A percentile compares a stretch with the other conserved stretches of the same genome.
phyloP scores from a whole-genome alignment of 2,329 filamentous ascomycete genomes.

The Xylariaceae sp. region DNA sequence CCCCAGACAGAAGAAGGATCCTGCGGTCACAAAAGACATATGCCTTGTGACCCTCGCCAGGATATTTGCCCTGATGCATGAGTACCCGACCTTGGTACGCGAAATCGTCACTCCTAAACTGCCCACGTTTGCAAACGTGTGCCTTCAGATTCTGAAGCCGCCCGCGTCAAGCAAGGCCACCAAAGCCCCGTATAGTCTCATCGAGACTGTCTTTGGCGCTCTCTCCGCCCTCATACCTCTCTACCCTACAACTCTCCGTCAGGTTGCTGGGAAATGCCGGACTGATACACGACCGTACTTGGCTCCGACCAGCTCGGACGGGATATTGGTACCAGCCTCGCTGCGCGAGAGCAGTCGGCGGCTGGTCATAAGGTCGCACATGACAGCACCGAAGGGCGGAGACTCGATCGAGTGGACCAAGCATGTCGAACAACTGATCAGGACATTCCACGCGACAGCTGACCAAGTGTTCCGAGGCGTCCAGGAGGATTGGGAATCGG shows the following conservation, averaged over 20 bases:
- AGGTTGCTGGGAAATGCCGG: conserved; percentile 62
- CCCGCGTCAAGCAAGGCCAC: conserved; percentile 29
- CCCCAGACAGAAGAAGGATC: conserved; percentile 61
- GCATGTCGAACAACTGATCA: conserved; percentile 53
- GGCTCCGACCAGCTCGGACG: conserved; percentile 53
- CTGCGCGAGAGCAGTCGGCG: conserved; percentile 53
- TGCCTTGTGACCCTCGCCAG: conserved; percentile 69
- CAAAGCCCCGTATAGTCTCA: conserved; percentile 39
- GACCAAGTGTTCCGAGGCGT: conserved; percentile 74
- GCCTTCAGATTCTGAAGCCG: conserved; percentile 56
- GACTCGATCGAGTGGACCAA: conserved; percentile 72
- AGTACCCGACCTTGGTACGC: conserved; percentile 73
- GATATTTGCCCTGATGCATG: conserved; percentile 76
- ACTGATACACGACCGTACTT: conserved; percentile 52
- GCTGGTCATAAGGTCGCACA: conserved; percentile 64
- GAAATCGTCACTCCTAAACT: conserved; percentile 83
- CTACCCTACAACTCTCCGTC: conserved; percentile 77
- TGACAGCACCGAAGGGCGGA: conserved; percentile 73
- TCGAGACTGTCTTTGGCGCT: conserved; percentile 63
- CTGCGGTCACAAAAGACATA: conserved; percentile 66
- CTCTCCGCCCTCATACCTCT: conserved; percentile 67
- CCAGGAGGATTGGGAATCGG: conserved; percentile 73
- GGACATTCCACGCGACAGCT: conserved; percentile 60
- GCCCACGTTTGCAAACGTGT: conserved; percentile 64
- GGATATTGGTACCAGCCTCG: conserved; percentile 38